phyloP scores from a whole-genome alignment of 2,329 filamentous ascomycete genomes.

The Aspergillus viridinutans region DNA sequence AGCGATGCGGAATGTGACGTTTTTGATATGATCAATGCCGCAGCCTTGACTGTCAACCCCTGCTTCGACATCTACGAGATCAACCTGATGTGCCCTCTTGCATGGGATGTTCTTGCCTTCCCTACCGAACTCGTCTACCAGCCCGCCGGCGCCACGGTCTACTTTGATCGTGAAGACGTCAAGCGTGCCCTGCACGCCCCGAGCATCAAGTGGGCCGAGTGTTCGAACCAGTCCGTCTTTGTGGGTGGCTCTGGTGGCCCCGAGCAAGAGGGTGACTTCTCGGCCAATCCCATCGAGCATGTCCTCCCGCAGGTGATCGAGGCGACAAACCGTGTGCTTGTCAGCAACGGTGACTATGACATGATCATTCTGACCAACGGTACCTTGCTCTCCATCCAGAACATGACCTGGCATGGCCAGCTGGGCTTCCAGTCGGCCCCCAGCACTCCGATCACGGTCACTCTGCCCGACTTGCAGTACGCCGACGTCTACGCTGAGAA shows the following conservation, averaged over 20 bases:
- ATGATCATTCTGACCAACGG: slow-evolving; percentile 67
- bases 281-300: slow-evolving; percentile 54
- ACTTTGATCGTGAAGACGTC: slow-evolving; percentile 69
- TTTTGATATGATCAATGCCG: slow-evolving; percentile 53
- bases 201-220: slow-evolving; percentile 27
- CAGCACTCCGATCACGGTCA: slow-evolving; percentile 45
- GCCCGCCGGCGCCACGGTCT: slow-evolving; percentile 58
- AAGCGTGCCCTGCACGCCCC: slow-evolving; percentile 63
- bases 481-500: slow-evolving; percentile 48
- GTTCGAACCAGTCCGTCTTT: slow-evolving; percentile 43
- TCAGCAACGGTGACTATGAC: slow-evolving; percentile 71
- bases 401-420: slow-evolving; percentile 74
- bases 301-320: slow-evolving; percentile 37
- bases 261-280: slow-evolving; percentile 34
- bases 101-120: slow-evolving; percentile 66
- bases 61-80: slow-evolving; percentile 78
- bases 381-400: slow-evolving; percentile 69
- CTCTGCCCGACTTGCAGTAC: slow-evolving; percentile 54
- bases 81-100: slow-evolving; percentile 64
- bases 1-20: slow-evolving; percentile 52
- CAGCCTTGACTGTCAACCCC: slow-evolving; percentile 59
- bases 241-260: slow-evolving; percentile 38
- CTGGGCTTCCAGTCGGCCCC: slow-evolving; percentile 67
- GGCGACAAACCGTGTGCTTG: slow-evolving; percentile 66
- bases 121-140: slow-evolving; percentile 52